A percentile compares a stretch with the other conserved stretches of the same genome.
phyloP scores from a whole-genome alignment of 208 protist genomes.

The Crithidia acanthocephali region DNA sequence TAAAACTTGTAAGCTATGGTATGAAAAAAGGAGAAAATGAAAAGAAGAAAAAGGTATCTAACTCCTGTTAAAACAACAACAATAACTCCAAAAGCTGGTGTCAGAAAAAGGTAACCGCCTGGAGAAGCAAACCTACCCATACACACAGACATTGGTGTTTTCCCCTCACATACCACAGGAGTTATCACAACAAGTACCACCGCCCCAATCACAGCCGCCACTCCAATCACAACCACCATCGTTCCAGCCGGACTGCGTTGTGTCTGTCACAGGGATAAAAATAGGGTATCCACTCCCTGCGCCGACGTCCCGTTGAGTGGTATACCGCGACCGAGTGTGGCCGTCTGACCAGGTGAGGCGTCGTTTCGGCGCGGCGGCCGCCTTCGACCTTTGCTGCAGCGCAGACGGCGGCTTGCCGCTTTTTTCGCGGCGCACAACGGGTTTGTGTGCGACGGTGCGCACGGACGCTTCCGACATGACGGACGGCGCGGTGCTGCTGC shows the following conservation, averaged over 20 bases:
- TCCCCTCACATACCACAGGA: neutral
- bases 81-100: too few species aligned
- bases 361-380: neutral
- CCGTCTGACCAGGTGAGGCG: neutral
- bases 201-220: neutral
- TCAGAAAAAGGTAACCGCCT: too few species aligned
- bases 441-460: constrained; percentile 19
- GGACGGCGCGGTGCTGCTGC: neutral
- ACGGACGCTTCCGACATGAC: constrained; percentile 14
- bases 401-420: neutral
- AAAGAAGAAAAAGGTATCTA: too few species aligned
- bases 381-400: neutral
- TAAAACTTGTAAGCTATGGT: too few species aligned
- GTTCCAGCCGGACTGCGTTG: neutral
- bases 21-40: too few species aligned
- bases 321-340: neutral
- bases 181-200: neutral
- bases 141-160: neutral
- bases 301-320: too few species aligned
- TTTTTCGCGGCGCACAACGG: neutral
- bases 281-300: too few species aligned
- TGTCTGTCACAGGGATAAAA: neutral
- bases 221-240: neutral
- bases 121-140: neutral
- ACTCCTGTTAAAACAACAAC: too few species aligned